phyloP scores from a whole-genome alignment of 2,329 filamentous ascomycete species.

The Calonectria montana region DNA sequence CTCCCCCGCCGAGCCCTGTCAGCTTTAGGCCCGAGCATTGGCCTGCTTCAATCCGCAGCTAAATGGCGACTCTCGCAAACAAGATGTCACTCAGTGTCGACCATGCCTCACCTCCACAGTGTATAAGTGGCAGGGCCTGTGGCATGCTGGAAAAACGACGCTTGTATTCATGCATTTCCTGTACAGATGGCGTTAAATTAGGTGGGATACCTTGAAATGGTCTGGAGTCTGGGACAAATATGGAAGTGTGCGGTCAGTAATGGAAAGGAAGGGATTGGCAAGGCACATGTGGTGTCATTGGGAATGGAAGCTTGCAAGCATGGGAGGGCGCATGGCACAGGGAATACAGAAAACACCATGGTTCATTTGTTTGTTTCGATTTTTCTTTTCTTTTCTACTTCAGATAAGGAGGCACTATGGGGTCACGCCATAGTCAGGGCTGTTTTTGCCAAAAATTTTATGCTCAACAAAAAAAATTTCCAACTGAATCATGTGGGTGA shows the following conservation, averaged over 20 bases:
- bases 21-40: constrained; percentile 70
- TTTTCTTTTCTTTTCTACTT: constrained; percentile 17
- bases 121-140: constrained; percentile 5
- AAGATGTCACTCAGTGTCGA: constrained; percentile 23
- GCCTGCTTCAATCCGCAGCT: constrained; percentile 52
- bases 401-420: constrained; percentile 19
- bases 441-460: constrained; percentile 8
- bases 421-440: background rate
- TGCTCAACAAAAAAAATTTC: background rate
- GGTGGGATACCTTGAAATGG: constrained; percentile 25
- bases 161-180: constrained; percentile 18
- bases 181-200: constrained; percentile 32
- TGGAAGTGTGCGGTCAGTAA: constrained; percentile 27
- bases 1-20: constrained; percentile 73
- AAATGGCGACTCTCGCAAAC: constrained; percentile 28
- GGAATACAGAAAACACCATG: constrained; percentile 30
- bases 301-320: constrained; percentile 19
- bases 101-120: constrained; percentile 18
- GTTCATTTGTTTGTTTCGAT: constrained; percentile 17
- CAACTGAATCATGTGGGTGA: background rate
- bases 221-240: constrained; percentile 35
- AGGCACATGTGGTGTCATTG: constrained; percentile 22
- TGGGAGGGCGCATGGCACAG: constrained; percentile 32
- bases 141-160: constrained; percentile 10
- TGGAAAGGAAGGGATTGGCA: constrained; percentile 24